Base-by-base conservation (phyloP, 352 stramenopile species). In the Pythium volutum region DNA sequence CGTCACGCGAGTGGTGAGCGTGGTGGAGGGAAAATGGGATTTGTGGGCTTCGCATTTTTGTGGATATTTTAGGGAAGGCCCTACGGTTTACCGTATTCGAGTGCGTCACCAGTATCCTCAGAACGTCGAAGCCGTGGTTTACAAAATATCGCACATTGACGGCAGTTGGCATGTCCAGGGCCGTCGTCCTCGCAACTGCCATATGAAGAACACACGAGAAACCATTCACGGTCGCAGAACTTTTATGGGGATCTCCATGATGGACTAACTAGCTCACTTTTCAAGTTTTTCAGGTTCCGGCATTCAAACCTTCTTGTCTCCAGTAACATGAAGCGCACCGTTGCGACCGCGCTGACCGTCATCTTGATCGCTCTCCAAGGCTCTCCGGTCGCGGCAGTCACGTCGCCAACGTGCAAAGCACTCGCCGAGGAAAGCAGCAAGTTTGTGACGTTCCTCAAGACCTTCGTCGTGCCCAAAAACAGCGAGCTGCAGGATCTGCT, bases 391-490 rank as follows among this genome's bases (percentile, higher is more conserved):
- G 23, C 33, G 18, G 27, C 25, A 6, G 57, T 56, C 0, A 42
- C 65, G 7, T 20, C 36, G 14, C 1, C 36, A 1, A 50, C 65
- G 1, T 76, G 62, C 58, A 71, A 71, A 50, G 36, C 20, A 4
- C 56, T 76, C 18, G 56, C 45, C 5, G 62, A 69, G 38, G 41
- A 45, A 5, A 62, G 64, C 55, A 76, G 55, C 45, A 38, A 27
- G 11, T 62, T 76, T 45, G 36, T 57, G 11, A 22, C 29, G 8
- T 26, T 31, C 10, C n/a, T 73, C 12, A 42, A 49, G 18, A 4
- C 33, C 6, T 46, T 60, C 12, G 15, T 36, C n/a, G 29, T 42
- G 9, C 20, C 57, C n/a, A 39, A 45, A 15, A 23, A 64, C 5
- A 22, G 53, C 6, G 62, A 49, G 0, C 46, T 60, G 5, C 46